Evolutionary conservation across 208 protist genomes (phyloP).

Genomic region (Phytomonas francai): DNA sequence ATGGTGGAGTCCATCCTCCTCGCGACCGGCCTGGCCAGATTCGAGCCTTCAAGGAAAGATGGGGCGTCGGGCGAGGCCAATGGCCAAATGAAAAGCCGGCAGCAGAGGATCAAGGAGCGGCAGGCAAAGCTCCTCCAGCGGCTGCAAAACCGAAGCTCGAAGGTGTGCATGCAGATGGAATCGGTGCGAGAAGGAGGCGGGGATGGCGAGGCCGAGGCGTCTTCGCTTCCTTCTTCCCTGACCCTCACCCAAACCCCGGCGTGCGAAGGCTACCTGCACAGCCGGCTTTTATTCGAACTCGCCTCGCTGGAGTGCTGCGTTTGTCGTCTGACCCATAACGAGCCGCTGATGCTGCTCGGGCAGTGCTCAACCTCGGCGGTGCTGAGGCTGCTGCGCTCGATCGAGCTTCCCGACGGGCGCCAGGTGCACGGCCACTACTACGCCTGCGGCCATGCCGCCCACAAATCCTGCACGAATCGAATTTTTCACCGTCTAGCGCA

Average conservation of each 20-base stretch:
- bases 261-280: slow-evolving; percentile 19
- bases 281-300: slow-evolving; percentile 39
- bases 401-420: slow-evolving; percentile 17
- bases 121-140: slow-evolving; percentile 55
- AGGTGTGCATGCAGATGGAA: slow-evolving; percentile 8
- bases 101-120: slow-evolving; percentile 46
- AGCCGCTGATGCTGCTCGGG: slow-evolving; percentile 52
- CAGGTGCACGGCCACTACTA: slow-evolving; percentile 40
- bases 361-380: slow-evolving; percentile 42
- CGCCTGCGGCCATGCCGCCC: slow-evolving; percentile 60
- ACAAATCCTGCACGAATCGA: slow-evolving; percentile 54
- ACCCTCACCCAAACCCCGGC: background rate
- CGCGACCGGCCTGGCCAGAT: slow-evolving; percentile 25
- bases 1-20: slow-evolving; percentile 53
- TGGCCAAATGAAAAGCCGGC: slow-evolving; percentile 22
- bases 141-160: slow-evolving; percentile 33
- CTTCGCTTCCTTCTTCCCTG: background rate
- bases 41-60: slow-evolving; percentile 11
- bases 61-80: slow-evolving; percentile 18
- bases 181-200: background rate
- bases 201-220: background rate
- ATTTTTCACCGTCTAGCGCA: slow-evolving; percentile 31
- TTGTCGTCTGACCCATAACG: slow-evolving; percentile 27
- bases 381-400: slow-evolving; percentile 21
- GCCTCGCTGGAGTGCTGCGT: slow-evolving; percentile 60